Conservation (phyloP, 495 filamentous ascomycete species). For the Penicillium cataractarum region DNA sequence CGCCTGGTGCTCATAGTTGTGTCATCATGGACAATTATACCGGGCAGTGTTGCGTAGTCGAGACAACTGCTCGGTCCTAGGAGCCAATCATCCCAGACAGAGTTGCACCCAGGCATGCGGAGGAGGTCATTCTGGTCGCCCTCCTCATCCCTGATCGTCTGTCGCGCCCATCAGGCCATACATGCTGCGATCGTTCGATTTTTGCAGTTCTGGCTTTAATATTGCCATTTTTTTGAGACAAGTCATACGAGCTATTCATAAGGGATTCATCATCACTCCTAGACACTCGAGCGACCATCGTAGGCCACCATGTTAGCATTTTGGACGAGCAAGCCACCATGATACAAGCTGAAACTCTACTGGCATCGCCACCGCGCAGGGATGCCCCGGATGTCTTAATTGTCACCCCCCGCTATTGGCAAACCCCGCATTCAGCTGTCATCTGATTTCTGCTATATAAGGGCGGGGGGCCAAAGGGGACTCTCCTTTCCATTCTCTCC, state of each 20-base stretch:
- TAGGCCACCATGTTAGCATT: neutral
- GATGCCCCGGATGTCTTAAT: constrained; percentile 25
- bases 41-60: constrained; percentile 1
- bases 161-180: constrained; percentile 12
- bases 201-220: neutral
- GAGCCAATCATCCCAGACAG: constrained; percentile 10
- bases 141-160: constrained; percentile 13
- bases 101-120: constrained; percentile 9
- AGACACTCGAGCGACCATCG: neutral
- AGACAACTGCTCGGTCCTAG: neutral
- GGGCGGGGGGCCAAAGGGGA: neutral
- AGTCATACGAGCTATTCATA: neutral
- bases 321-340: constrained; percentile 2
- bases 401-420: constrained; percentile 27
- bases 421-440: constrained; percentile 32
- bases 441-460: constrained; percentile 33
- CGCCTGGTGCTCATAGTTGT: neutral
- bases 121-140: constrained; percentile 14
- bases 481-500: neutral
- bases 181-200: neutral
- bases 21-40: constrained; percentile 11
- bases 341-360: constrained; percentile 19
- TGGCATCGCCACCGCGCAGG: constrained; percentile 17
- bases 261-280: neutral
- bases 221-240: neutral